Base-by-base conservation (phyloP, 148 eudicot genomes). In the Spergularia marina region DNA sequence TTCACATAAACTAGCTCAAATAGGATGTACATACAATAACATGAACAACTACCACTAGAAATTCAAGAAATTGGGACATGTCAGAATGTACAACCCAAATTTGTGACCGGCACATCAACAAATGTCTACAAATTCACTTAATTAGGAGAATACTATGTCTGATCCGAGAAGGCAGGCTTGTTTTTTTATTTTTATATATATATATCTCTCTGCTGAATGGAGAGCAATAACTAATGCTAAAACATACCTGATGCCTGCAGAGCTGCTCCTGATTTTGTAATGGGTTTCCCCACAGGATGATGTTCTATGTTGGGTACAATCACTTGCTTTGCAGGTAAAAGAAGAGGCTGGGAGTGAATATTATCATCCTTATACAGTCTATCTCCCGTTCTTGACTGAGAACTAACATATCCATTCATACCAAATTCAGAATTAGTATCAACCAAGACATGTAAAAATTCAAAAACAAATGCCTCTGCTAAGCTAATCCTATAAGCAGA, bases 201-300 rank as follows among this genome's bases (percentile, higher is more conserved):
- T 10, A 5, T 53, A 2, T 17, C 53, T 21, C 40, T 25, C 21
- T 10, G 25, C 4, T 67, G 4, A 6, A 63, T 3, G 39, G 57
- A n/a, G 23, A 73, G 16, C 54, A 11, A 23, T 21, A 21, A 7
- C 7, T 20, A 63, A 65, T 39, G 41, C 13, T 20, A n/a, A 66
- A 51, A 77, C 88, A 52, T 80, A 95, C 99, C 99, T 58, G 94
- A 92, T 83, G 97, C 97, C 81, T 92, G 99, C 53, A 90, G 82
- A 57, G 90, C 84, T 86, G 96, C 92, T 71, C 94, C 94, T 63
- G 85, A 76, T 78, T 95, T 95, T 63, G 63, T 41, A 68, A 92
- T 81, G 34, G 98, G 88, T 75, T 89, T 86, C 57, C 99, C 99
- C 16, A 92, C 91, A 10, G 99, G 99, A 81, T 79, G 80, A 65